These are phyloP conservation scores for Lactifluus volemus DNA, from an alignment of 768 basidiomycete genomes.

Conservation along the genomic window DNA sequence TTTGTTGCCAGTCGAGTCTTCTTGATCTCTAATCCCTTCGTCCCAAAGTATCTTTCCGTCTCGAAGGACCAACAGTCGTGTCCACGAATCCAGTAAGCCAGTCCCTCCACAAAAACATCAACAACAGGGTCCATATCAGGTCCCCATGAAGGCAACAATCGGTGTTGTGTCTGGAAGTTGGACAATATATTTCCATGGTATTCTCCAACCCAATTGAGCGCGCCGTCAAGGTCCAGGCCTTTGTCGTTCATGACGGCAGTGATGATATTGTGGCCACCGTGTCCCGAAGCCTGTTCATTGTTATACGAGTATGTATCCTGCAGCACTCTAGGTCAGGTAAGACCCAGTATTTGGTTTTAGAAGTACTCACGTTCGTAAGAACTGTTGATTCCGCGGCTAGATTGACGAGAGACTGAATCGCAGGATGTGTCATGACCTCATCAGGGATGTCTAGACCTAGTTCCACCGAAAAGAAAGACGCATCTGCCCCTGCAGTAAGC, in stretches of 20 bases:
- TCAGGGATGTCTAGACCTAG: constrained; percentile 33
- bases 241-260: constrained; percentile 34
- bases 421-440: constrained; percentile 33
- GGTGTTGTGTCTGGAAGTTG: constrained; percentile 26
- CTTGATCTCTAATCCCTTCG: constrained; percentile 24
- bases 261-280: constrained; percentile 35
- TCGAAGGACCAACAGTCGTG: constrained; percentile 30
- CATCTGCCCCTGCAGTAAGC: constrained; percentile 32
- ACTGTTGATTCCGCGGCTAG: constrained; percentile 30
- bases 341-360: background rate
- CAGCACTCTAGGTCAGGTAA: background rate
- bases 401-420: constrained; percentile 26
- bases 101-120: constrained; percentile 29
- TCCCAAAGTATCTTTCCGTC: constrained; percentile 28
- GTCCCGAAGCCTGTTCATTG: constrained; percentile 32
- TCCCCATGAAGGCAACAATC: constrained; percentile 30
- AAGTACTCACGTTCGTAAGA: constrained; percentile 30
- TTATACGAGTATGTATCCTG: constrained; percentile 36
- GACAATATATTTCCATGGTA: constrained; percentile 22
- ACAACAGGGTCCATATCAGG: constrained; percentile 28
- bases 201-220: constrained; percentile 30
- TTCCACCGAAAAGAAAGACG: constrained; percentile 32
- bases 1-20: background rate
- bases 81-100: constrained; percentile 33
- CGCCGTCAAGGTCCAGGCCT: constrained; percentile 28